phyloP scores from a whole-genome alignment of 495 filamentous ascomycete species.

The Neurospora sp. region DNA sequence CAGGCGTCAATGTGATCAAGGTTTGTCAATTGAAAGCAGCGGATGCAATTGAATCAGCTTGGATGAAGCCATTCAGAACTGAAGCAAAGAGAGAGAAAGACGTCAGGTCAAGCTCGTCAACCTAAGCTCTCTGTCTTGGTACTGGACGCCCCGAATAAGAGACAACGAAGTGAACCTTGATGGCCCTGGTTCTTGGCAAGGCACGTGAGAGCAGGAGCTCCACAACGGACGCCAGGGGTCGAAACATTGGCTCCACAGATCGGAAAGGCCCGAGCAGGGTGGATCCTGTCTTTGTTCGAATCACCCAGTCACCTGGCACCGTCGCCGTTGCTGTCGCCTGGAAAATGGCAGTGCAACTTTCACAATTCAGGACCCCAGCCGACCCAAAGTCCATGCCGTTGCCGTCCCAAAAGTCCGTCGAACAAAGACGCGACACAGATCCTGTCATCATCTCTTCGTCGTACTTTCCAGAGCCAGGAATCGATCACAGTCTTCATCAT shows the following conservation, averaged over 20 bases:
- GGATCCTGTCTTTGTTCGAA: neutral
- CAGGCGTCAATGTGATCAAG: neutral
- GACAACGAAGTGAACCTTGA: neutral
- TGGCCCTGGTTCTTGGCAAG: neutral
- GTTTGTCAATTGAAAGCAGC: neutral
- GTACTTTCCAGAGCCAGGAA: neutral
- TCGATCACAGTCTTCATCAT: neutral
- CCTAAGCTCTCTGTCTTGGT: neutral
- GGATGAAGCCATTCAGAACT: neutral
- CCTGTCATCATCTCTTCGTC: neutral
- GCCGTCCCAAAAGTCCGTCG: neutral
- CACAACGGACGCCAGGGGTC: neutral
- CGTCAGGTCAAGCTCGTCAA: neutral
- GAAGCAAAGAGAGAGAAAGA: neutral
- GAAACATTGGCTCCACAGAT: neutral
- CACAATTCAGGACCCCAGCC: neutral
- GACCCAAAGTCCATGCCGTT: neutral
- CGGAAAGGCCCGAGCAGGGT: neutral
- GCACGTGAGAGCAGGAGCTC: neutral
- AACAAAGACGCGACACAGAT: neutral
- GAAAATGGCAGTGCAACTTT: neutral
- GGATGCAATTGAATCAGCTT: neutral
- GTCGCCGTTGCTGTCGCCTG: neutral
- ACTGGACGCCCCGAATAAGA: neutral
- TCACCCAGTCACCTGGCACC: neutral